Evolutionary conservation across 2,329 filamentous ascomycete genomes (phyloP).

Genomic region (Aspergillus sp.): DNA sequence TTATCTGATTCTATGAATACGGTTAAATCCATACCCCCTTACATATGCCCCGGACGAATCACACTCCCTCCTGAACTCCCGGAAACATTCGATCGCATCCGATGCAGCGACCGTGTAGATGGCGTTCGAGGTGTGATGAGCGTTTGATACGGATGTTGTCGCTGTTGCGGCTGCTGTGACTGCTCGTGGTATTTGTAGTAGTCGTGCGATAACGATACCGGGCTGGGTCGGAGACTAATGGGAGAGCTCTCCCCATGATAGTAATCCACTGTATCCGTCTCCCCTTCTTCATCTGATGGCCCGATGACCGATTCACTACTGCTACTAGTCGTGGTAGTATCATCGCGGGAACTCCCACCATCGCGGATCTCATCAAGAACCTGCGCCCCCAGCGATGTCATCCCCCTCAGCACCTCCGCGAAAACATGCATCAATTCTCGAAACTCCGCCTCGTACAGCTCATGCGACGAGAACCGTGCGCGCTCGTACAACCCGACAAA

Average conservation of each 20-base stretch:
- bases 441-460: constrained; percentile 64
- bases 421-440: constrained; percentile 74
- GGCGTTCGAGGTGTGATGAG: constrained; percentile 19
- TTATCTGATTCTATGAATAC: no score
- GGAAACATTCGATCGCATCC: constrained; percentile 25
- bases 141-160: no score
- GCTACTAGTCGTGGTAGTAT: constrained; percentile 14
- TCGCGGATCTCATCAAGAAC: no score
- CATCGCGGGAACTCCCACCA: constrained; percentile 9
- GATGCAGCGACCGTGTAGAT: constrained; percentile 29
- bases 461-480: constrained; percentile 68
- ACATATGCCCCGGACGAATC: constrained; percentile 27
- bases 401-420: constrained; percentile 66
- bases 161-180: no score
- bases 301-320: constrained; percentile 28
- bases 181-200: no score
- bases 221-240: not conserved
- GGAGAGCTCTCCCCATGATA: not conserved
- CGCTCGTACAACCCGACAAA: constrained; percentile 76
- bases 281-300: constrained; percentile 33
- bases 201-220: no score
- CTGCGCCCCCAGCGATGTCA: constrained; percentile 56
- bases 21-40: constrained; percentile 12
- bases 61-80: constrained; percentile 31
- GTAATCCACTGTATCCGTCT: constrained; percentile 28